Percentiles rank a stretch among this genome's conserved stretches.
Evolutionary conservation across 1,139 yeast genomes (phyloP).

Genomic region (Geotrichum fermentans): DNA sequence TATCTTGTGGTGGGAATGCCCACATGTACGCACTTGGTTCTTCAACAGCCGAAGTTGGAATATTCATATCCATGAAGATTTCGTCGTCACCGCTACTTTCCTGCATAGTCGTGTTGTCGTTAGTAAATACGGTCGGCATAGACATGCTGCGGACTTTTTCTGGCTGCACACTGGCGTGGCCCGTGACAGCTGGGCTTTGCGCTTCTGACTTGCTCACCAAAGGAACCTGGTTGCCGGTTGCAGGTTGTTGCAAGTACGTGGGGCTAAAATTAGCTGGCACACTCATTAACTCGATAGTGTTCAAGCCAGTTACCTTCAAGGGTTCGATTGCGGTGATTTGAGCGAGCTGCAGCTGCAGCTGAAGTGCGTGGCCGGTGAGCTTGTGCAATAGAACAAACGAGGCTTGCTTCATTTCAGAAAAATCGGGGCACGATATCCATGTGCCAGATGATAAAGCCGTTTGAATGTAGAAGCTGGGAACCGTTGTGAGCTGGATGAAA

Average conservation of each 20-base stretch:
- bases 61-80: not conserved
- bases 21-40: not conserved
- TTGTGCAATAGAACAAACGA: conserved; percentile 26
- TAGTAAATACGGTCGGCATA: not conserved
- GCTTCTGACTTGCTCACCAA: not conserved
- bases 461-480: conserved; percentile 29
- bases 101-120: not conserved
- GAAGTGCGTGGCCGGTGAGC: conserved; percentile 27
- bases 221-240: not conserved
- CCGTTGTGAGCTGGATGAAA: conserved; percentile 22
- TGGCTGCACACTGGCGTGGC: not conserved
- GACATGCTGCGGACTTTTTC: conserved; percentile 6
- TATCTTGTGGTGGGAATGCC: not conserved
- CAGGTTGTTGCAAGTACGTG: not conserved
- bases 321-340: conserved; percentile 7
- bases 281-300: not conserved
- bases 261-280: not conserved
- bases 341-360: conserved; percentile 23
- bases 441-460: conserved; percentile 19
- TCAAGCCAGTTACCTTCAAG: conserved; percentile 1
- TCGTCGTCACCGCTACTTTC: conserved; percentile 1
- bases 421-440: conserved; percentile 32
- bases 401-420: conserved; percentile 32
- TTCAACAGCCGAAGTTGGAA: not conserved
- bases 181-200: not conserved